Evolutionary conservation across 306 rosid genomes (phyloP).

Genomic region (Dryas alaskensis): DNA sequence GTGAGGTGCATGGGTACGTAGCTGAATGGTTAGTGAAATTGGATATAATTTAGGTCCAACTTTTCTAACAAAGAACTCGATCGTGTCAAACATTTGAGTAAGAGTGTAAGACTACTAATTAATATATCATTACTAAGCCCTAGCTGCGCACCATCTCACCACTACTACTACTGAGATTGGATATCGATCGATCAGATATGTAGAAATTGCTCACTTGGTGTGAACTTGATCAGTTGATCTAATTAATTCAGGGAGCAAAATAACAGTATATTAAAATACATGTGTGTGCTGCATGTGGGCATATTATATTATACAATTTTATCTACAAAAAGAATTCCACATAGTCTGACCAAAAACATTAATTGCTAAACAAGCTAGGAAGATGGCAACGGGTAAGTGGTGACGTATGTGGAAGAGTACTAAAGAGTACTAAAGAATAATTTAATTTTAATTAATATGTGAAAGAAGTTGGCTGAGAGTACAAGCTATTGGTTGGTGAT

Average conservation of each 20-base stretch:
- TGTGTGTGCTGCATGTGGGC: not conserved
- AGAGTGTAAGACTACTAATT: not conserved
- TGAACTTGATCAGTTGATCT: too few species aligned
- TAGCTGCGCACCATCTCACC: not conserved
- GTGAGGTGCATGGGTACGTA: not conserved
- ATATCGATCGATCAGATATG: too few species aligned
- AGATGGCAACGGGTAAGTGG: not conserved
- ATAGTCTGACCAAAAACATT: too few species aligned
- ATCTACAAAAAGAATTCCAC: too few species aligned
- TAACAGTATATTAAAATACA: not conserved
- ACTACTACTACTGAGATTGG: too few species aligned
- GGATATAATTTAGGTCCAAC: not conserved
- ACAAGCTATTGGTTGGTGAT: not conserved
- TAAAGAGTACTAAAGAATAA: too few species aligned
- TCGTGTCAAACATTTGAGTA: not conserved
- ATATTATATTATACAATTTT: not conserved
- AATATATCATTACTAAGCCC: not conserved
- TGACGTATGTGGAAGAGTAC: not conserved
- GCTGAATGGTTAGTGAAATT: not conserved
- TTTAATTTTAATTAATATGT: too few species aligned
- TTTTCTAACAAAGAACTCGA: conserved; percentile 1
- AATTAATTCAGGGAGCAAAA: not conserved
- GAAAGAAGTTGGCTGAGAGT: not conserved
- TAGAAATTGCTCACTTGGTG: too few species aligned
- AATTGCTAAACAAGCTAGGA: too few species aligned